Percentiles rank a stretch among this genome's conserved stretches.
Conservation (phyloP, 2,329 filamentous ascomycete genomes). For the Atkinsonella hypoxylon region DNA sequence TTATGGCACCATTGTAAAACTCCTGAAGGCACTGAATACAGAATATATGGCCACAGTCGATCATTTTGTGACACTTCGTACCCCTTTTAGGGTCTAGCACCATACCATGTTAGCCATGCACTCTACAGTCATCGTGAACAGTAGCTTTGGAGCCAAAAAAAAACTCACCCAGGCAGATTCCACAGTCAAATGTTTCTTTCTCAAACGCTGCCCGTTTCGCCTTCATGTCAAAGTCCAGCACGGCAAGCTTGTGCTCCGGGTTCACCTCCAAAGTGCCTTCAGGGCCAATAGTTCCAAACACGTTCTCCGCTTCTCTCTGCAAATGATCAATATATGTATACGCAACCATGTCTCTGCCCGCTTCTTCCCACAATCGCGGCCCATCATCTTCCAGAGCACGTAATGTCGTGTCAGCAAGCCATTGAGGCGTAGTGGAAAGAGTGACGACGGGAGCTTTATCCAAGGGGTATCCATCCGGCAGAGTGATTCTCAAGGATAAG, state of each 20-base stretch:
- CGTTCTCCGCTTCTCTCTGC: conserved; percentile 44
- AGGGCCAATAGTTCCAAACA: conserved; percentile 43
- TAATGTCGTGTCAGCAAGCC: conserved; percentile 41
- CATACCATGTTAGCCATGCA: not conserved
- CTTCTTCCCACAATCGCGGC: conserved; percentile 47
- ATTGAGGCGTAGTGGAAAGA: conserved; percentile 42
- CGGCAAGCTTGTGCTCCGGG: conserved; percentile 50
- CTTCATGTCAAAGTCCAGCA: conserved; percentile 69
- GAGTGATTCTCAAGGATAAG: conserved; percentile 37
- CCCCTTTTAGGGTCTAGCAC: conserved; percentile 76
- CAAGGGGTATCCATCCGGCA: conserved; percentile 48
- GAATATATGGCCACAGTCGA: conserved; percentile 82
- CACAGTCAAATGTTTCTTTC: conserved; percentile 75
- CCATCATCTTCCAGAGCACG: conserved; percentile 38
- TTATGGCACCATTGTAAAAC: conserved; percentile 82
- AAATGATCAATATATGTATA: conserved; percentile 54
- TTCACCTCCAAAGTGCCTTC: conserved; percentile 39
- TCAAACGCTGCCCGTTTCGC: conserved; percentile 67
- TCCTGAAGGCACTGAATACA: conserved; percentile 78
- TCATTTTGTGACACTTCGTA: conserved; percentile 63
- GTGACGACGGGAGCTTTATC: conserved; percentile 35
- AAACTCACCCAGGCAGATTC: conserved; percentile 57
- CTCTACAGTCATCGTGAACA: too few species aligned
- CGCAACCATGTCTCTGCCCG: conserved; percentile 45
- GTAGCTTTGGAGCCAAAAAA: too few species aligned